Evolutionary conservation across 306 rosid species (phyloP).

Genomic region (Fagus crenata): DNA sequence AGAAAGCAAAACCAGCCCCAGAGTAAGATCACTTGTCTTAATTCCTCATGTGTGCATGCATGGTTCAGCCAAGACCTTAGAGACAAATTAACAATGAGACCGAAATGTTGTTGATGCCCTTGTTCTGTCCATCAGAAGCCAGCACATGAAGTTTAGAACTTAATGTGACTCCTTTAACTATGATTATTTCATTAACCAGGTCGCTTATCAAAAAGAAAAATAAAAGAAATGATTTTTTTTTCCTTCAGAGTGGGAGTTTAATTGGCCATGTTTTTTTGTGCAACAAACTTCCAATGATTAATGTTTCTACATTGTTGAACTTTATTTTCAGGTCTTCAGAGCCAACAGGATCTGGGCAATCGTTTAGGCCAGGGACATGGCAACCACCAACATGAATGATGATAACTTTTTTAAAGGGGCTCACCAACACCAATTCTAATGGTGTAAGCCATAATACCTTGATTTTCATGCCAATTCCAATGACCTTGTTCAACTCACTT

Average conservation of each 20-base stretch:
- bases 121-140: slow-evolving; percentile 1
- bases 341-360: slow-evolving; percentile 68
- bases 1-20: slow-evolving; percentile 37
- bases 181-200: background rate
- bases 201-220: too few relatives aligned
- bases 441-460: background rate
- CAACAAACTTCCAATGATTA: slow-evolving; percentile 1
- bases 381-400: slow-evolving; percentile 76
- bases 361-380: slow-evolving; percentile 90
- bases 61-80: slow-evolving; percentile 9
- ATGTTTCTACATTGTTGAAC: slow-evolving; percentile 17
- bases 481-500: background rate
- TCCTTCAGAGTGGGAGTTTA: too few relatives aligned
- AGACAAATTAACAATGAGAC: slow-evolving; percentile 6
- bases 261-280: background rate
- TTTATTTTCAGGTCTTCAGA: slow-evolving; percentile 64
- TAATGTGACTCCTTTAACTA: background rate
- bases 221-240: too few relatives aligned
- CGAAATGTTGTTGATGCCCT: slow-evolving; percentile 1
- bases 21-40: slow-evolving; percentile 47
- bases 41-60: background rate
- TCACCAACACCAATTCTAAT: slow-evolving; percentile 25
- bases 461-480: background rate
- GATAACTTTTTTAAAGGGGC: background rate
- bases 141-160: background rate